Evolutionary conservation across 768 basidiomycete species (phyloP).

Genomic region (Lactifluus echinatus): DNA sequence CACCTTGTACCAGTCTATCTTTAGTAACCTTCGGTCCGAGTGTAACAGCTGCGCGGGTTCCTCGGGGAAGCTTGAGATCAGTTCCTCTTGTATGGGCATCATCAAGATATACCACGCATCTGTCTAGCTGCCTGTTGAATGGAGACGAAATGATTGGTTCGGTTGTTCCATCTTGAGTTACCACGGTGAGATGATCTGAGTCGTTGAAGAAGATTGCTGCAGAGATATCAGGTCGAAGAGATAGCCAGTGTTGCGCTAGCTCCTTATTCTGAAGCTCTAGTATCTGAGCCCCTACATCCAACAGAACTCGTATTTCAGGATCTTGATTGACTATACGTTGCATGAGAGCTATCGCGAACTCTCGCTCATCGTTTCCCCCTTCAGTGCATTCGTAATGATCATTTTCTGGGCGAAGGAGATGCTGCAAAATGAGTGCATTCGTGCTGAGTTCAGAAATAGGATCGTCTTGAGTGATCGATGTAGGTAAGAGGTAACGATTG

Average conservation of each 20-base stretch:
- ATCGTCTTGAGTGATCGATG: constrained; percentile 31
- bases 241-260: constrained; percentile 35
- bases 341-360: constrained; percentile 25
- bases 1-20: constrained; percentile 43
- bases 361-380: constrained; percentile 1
- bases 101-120: constrained; percentile 42
- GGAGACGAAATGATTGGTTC: constrained; percentile 33
- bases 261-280: constrained; percentile 38
- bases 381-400: constrained; percentile 24
- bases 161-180: constrained; percentile 30
- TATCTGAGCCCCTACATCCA: constrained; percentile 54
- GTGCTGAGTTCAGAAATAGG: constrained; percentile 32
- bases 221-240: constrained; percentile 19
- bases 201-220: constrained; percentile 35
- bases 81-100: constrained; percentile 47
- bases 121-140: constrained; percentile 28
- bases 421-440: constrained; percentile 37
- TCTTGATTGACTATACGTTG: constrained; percentile 27
- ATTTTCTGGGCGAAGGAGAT: constrained; percentile 35
- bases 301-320: constrained; percentile 35
- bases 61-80: constrained; percentile 38
- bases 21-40: constrained; percentile 43
- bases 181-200: constrained; percentile 28
- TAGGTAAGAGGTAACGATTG: constrained; percentile 29
- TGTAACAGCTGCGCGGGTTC: constrained; percentile 37